Evolutionary conservation across 169 alveolate species (phyloP).

Genomic region (Cystoisospora suis): DNA sequence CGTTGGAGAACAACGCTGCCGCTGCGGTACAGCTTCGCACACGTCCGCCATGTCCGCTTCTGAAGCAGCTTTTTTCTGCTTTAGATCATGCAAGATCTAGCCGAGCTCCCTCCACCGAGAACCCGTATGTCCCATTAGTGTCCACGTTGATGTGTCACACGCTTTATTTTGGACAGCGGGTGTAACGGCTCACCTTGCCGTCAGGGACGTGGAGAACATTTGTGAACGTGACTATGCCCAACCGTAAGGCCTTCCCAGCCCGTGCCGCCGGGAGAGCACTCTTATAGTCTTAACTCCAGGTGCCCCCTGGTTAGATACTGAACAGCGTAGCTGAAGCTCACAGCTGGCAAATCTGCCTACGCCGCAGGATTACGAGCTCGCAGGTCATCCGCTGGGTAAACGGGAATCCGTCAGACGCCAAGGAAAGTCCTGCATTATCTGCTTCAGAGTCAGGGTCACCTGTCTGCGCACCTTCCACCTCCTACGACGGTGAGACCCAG

Average conservation of each 20-base stretch:
- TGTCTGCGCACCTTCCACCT: slow-evolving; percentile 2
- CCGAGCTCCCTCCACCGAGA: not conserved
- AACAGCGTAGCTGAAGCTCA: not conserved
- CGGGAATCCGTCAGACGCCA: not conserved
- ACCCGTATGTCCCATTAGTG: not conserved
- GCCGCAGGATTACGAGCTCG: not conserved
- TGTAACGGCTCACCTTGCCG: not conserved
- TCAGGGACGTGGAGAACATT: not conserved
- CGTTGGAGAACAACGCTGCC: not conserved
- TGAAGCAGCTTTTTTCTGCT: not conserved
- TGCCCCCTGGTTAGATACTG: slow-evolving; percentile 19
- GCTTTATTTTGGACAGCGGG: not conserved
- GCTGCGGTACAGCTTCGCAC: not conserved
- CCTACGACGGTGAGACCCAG: not conserved
- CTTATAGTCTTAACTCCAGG: not conserved
- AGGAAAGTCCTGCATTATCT: not conserved
- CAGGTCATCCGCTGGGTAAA: slow-evolving; percentile 7
- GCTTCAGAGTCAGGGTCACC: not conserved
- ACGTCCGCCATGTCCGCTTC: not conserved
- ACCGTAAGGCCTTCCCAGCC: not conserved
- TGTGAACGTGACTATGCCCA: slow-evolving; percentile 19
- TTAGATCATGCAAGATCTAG: not conserved
- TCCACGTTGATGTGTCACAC: not conserved
- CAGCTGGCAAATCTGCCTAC: not conserved
- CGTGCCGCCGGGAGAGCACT: not conserved